phyloP scores from a whole-genome alignment of 345 rosid genomes.

The Geranium rotundifolium region DNA sequence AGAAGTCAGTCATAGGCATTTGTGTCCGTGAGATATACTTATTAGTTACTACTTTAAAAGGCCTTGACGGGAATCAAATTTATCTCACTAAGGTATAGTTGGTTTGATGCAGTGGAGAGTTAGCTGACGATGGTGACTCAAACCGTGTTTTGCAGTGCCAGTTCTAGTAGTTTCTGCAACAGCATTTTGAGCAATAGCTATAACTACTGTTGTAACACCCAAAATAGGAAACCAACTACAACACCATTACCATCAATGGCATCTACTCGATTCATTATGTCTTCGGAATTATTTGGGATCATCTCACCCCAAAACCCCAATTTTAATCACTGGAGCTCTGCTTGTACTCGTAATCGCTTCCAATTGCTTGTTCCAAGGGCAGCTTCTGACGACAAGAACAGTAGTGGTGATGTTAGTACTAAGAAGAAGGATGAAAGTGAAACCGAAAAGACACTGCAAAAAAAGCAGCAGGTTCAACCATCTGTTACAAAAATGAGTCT shows the following conservation, averaged over 20 bases:
- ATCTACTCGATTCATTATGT: background rate
- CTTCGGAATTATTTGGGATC: background rate
- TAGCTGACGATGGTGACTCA: background rate
- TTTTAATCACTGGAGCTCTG: constrained; percentile 4
- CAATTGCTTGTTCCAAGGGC: constrained; percentile 24
- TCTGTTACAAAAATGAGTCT: constrained; percentile 27
- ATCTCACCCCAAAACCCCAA: background rate
- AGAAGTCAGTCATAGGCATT: background rate
- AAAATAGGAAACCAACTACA: background rate
- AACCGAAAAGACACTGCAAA: constrained; percentile 3
- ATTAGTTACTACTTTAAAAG: background rate
- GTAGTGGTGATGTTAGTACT: background rate
- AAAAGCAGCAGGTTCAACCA: constrained; percentile 18
- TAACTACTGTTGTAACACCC: background rate
- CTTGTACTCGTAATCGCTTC: background rate
- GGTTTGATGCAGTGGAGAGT: background rate
- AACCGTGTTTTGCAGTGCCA: background rate
- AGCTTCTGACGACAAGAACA: constrained; percentile 10
- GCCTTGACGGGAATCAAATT: background rate
- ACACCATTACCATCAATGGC: background rate
- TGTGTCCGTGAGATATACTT: background rate
- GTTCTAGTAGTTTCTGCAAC: no score
- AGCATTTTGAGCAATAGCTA: background rate
- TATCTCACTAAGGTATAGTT: background rate
- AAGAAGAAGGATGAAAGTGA: background rate